Percentiles rank a stretch among this genome's conserved stretches.
Conservation (phyloP, 2,329 filamentous ascomycete genomes). For the Anisogramma anomala region DNA sequence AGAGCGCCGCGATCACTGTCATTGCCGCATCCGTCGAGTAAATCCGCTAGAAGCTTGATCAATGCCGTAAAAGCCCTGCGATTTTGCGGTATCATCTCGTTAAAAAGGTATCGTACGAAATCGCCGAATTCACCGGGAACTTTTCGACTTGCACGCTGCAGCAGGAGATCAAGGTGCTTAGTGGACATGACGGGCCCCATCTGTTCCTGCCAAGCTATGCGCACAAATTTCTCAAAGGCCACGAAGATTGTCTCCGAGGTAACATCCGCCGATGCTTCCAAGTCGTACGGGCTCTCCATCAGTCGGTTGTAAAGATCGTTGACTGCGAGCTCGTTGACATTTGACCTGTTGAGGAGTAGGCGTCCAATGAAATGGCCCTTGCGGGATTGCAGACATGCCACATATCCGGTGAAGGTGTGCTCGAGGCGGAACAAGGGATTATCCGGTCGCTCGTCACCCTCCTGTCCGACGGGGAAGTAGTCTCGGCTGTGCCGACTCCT, state of each 20-base stretch:
- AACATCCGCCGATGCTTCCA: constrained; percentile 63
- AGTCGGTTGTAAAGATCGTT: constrained; percentile 87
- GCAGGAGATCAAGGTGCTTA: constrained; percentile 61
- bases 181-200: constrained; percentile 75
- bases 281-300: constrained; percentile 69
- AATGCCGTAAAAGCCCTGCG: constrained; percentile 70
- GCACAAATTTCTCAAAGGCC: constrained; percentile 86
- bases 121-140: constrained; percentile 63
- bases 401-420: constrained; percentile 73
- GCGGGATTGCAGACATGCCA: constrained; percentile 68
- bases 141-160: constrained; percentile 52
- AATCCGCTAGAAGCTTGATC: constrained; percentile 73
- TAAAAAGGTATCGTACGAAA: constrained; percentile 53
- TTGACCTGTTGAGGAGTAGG: constrained; percentile 55
- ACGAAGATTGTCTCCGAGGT: constrained; percentile 78
- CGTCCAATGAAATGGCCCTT: constrained; percentile 80
- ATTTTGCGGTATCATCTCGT: constrained; percentile 58
- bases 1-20: constrained; percentile 82
- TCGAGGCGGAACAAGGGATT: constrained; percentile 65
- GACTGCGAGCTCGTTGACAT: constrained; percentile 66
- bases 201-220: constrained; percentile 75
- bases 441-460: constrained; percentile 40
- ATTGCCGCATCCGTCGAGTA: constrained; percentile 81
- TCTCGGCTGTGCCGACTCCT: constrained; percentile 37
- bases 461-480: constrained; percentile 29